A percentile compares a stretch with the other conserved stretches of the same genome.
These are phyloP conservation scores for Kewa caespitosa DNA, from an alignment of 179 eudicot genomes.

Conservation along the genomic window DNA sequence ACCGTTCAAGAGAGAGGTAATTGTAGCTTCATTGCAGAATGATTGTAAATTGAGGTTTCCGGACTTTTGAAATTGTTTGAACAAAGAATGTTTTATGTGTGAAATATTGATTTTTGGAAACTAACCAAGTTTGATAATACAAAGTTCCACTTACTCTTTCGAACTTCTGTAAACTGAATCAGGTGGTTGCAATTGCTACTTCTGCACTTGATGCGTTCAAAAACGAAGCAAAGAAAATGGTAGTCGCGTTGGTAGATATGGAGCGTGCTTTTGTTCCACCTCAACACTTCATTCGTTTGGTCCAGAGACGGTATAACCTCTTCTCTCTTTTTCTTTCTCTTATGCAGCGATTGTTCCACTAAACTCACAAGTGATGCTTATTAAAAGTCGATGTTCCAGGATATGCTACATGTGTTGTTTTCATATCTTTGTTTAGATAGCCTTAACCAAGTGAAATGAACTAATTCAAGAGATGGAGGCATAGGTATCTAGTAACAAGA, in stretches of 20 bases:
- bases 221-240: conserved; percentile 93
- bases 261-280: conserved; percentile 99
- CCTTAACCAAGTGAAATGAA: too few species aligned
- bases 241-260: conserved; percentile 97
- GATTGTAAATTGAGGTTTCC: conserved; percentile 4
- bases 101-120: neutral
- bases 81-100: neutral
- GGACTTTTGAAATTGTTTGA: neutral
- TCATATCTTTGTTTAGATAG: too few species aligned
- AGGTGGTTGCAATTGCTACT: conserved; percentile 91
- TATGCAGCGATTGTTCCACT: neutral
- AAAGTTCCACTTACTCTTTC: neutral
- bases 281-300: conserved; percentile 98
- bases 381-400: neutral
- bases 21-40: neutral
- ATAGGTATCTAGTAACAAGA: too few species aligned
- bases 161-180: conserved; percentile 25
- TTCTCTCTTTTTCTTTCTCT: neutral
- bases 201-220: conserved; percentile 88
- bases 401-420: too few species aligned
- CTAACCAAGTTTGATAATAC: neutral
- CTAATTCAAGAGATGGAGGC: too few species aligned
- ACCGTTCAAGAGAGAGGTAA: conserved; percentile 96
- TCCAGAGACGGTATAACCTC: conserved; percentile 85
- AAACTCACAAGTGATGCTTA: neutral